Evolutionary conservation across 495 filamentous ascomycete species (phyloP).

Genomic region (Xylaria cubensis): DNA sequence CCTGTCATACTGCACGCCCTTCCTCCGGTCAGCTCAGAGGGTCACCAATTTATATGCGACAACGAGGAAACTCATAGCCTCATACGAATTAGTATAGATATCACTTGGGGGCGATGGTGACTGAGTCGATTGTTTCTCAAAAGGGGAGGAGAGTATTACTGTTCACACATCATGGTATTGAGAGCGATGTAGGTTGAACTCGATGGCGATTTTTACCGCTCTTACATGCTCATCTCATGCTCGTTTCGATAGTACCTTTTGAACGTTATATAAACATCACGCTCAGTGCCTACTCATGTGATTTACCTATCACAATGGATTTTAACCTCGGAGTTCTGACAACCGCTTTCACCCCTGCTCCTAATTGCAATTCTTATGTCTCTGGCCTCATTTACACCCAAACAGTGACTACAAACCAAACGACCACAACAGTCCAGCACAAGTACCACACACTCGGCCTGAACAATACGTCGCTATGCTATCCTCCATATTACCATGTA

Average conservation of each 20-base stretch:
- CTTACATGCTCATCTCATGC: not conserved
- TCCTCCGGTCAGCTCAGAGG: not conserved
- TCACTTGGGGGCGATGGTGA: not conserved
- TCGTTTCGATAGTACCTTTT: not conserved
- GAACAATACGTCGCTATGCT: conserved; percentile 5
- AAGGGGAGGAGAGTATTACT: not conserved
- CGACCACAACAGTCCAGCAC: not conserved
- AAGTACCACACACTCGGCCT: conserved; percentile 5
- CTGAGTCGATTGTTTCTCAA: not conserved
- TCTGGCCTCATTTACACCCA: conserved; percentile 16
- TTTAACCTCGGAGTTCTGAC: conserved; percentile 9
- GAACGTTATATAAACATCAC: not conserved
- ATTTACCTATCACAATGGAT: not conserved
- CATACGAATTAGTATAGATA: not conserved
- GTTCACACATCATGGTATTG: not conserved
- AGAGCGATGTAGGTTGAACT: not conserved
- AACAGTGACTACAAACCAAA: not conserved
- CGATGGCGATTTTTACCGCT: not conserved
- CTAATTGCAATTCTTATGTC: not conserved
- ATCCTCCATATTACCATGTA: conserved; percentile 11
- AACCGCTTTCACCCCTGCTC: conserved; percentile 4
- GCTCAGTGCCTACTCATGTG: not conserved
- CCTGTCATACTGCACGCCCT: not conserved
- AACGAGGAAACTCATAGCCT: not conserved
- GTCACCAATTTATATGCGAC: not conserved